Conservation (phyloP, 2,329 filamentous ascomycete species). For the Penicillium sclerotiorum region DNA sequence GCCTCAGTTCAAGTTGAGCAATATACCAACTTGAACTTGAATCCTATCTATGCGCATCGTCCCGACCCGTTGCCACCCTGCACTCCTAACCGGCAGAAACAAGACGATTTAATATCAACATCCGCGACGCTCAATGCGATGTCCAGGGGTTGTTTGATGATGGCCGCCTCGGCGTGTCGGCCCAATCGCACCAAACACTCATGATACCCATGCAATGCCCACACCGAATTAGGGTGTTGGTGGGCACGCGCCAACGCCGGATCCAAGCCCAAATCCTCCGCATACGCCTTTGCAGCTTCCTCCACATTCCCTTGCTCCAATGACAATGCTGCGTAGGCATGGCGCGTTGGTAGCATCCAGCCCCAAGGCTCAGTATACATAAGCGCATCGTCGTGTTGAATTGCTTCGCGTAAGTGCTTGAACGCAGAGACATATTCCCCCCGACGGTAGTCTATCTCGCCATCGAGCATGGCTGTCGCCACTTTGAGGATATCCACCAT, state of each 20-base stretch:
- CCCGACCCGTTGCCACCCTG: too few species aligned
- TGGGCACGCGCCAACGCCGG: slow-evolving; percentile 62
- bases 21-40: too few species aligned
- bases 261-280: slow-evolving; percentile 61
- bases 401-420: slow-evolving; percentile 56
- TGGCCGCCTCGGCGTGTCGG: not conserved
- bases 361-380: slow-evolving; percentile 73
- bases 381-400: slow-evolving; percentile 61
- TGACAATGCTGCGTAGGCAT: slow-evolving; percentile 68
- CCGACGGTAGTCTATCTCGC: slow-evolving; percentile 70
- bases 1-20: too few species aligned
- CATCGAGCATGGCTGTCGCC: slow-evolving; percentile 65
- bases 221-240: slow-evolving; percentile 64
- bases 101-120: slow-evolving; percentile 4
- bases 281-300: slow-evolving; percentile 59
- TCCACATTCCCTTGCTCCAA: slow-evolving; percentile 63
- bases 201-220: slow-evolving; percentile 7
- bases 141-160: not conserved
- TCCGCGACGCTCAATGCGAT: slow-evolving; percentile 1
- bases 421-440: slow-evolving; percentile 62
- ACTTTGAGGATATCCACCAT: slow-evolving; percentile 64
- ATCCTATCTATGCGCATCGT: too few species aligned
- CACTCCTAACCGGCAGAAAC: slow-evolving; percentile 6
- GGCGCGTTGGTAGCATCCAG: slow-evolving; percentile 72
- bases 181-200: slow-evolving; percentile 6